Evolutionary conservation across 345 rosid genomes (phyloP).

Genomic region (Citrus sp.): DNA sequence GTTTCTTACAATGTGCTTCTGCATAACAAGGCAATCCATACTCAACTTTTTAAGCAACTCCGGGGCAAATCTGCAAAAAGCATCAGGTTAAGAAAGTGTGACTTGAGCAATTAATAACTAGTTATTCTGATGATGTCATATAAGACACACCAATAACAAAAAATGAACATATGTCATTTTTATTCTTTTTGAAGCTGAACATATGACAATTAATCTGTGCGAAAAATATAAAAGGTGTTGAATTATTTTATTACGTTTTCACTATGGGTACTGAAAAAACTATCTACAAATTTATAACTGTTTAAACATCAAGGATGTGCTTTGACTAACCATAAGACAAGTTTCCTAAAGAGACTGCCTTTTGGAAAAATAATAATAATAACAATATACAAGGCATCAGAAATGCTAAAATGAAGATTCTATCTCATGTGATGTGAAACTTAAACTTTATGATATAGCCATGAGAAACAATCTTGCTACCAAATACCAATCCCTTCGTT

Average conservation of each 20-base stretch:
- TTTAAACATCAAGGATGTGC: neutral
- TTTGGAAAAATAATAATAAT: too few relatives aligned
- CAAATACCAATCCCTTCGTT: too few relatives aligned
- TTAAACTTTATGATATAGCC: too few relatives aligned
- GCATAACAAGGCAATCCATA: constrained; percentile 86
- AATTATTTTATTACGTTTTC: too few relatives aligned
- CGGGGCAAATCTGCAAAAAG: constrained; percentile 60
- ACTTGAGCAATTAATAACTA: neutral
- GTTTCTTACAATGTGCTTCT: constrained; percentile 76
- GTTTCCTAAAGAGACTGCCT: too few relatives aligned
- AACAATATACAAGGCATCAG: too few relatives aligned
- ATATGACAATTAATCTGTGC: neutral
- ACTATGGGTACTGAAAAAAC: neutral
- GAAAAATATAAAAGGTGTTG: neutral
- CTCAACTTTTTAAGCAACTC: constrained; percentile 56
- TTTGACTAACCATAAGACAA: too few relatives aligned
- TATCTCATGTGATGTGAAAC: too few relatives aligned
- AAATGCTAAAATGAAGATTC: too few relatives aligned
- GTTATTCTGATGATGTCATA: neutral
- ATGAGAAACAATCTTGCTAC: too few relatives aligned
- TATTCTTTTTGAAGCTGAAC: too few relatives aligned
- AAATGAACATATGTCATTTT: neutral
- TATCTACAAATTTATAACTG: too few relatives aligned
- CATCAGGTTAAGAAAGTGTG: neutral
- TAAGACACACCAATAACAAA: neutral